A percentile compares a stretch with the other conserved stretches of the same genome.
Evolutionary conservation across 2,329 filamentous ascomycete species (phyloP).

Genomic region (Taxawa tesnikishii): DNA sequence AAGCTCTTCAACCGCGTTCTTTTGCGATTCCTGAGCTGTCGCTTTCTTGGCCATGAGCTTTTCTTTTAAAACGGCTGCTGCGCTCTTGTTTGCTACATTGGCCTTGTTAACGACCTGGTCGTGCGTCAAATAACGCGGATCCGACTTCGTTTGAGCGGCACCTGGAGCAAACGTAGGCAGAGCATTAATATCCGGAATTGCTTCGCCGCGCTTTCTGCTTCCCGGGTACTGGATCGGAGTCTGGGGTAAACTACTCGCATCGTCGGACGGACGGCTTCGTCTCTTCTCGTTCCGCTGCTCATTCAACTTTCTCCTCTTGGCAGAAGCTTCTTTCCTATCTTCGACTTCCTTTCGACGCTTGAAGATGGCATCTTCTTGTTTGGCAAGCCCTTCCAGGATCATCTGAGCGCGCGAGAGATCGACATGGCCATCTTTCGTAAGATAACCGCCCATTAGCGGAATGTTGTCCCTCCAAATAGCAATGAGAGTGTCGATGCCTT

Average conservation of each 20-base stretch:
- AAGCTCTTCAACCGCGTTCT: conserved; percentile 9
- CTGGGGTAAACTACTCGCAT: conserved; percentile 16
- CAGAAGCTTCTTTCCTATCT: conserved; percentile 67
- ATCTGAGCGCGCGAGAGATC: conserved; percentile 76
- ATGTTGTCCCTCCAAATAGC: conserved; percentile 96
- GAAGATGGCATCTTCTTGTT: conserved; percentile 91
- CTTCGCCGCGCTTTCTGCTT: conserved; percentile 15
- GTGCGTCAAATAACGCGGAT: conserved; percentile 55
- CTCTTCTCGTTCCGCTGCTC: conserved; percentile 12
- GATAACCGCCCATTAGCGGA: conserved; percentile 82
- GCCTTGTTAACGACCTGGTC: conserved; percentile 72
- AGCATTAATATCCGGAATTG: conserved; percentile 24
- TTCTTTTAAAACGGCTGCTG: conserved; percentile 76
- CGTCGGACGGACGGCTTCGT: conserved; percentile 15
- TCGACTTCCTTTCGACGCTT: conserved; percentile 75
- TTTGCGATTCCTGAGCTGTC: conserved; percentile 15
- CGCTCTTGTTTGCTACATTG: conserved; percentile 83
- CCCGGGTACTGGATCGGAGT: conserved; percentile 14
- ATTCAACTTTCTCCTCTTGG: conserved; percentile 60
- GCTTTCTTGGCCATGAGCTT: conserved; percentile 47
- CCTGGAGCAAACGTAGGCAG: conserved; percentile 48
- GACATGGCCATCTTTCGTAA: conserved; percentile 90
- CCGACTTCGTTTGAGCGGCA: conserved; percentile 38
- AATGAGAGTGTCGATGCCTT: conserved; percentile 90
- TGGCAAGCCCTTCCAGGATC: conserved; percentile 78